A percentile compares a stretch with the other conserved stretches of the same genome.
phyloP scores from a whole-genome alignment of 352 stramenopile genomes.

The Phytophthora capsici region DNA sequence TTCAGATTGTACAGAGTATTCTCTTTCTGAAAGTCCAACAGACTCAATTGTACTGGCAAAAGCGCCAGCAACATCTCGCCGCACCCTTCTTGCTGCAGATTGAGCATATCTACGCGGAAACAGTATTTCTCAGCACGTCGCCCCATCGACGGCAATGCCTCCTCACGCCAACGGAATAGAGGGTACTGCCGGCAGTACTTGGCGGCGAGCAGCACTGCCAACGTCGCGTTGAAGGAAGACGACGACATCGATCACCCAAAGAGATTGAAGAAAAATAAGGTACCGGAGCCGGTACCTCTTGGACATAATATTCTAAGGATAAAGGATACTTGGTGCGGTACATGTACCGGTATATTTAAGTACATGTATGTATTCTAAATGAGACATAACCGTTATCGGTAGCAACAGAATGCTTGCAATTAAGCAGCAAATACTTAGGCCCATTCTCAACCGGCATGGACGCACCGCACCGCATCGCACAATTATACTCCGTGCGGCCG shows the following conservation, averaged over 20 bases:
- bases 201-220: slow-evolving; percentile 75
- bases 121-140: slow-evolving; percentile 67
- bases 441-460: too few species aligned
- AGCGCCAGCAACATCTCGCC: slow-evolving; percentile 70
- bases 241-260: slow-evolving; percentile 27
- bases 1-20: slow-evolving; percentile 76
- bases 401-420: too few species aligned
- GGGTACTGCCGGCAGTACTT: slow-evolving; percentile 78
- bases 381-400: too few species aligned
- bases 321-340: too few species aligned
- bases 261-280: slow-evolving; percentile 8
- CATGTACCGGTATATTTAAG: too few species aligned
- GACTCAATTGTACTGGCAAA: slow-evolving; percentile 58
- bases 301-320: too few species aligned
- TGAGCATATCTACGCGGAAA: slow-evolving; percentile 75
- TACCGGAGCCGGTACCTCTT: not conserved
- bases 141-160: slow-evolving; percentile 66
- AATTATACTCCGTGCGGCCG: too few species aligned
- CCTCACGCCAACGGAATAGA: slow-evolving; percentile 75
- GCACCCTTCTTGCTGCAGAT: slow-evolving; percentile 61
- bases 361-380: too few species aligned
- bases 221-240: slow-evolving; percentile 59
- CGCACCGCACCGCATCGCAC: too few species aligned
- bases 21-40: slow-evolving; percentile 68
- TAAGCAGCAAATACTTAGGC: too few species aligned